Percentiles rank a stretch among this genome's conserved stretches.
phyloP scores from a whole-genome alignment of 371 early-diverging fungal genomes.

The Fennellomyces sp. region DNA sequence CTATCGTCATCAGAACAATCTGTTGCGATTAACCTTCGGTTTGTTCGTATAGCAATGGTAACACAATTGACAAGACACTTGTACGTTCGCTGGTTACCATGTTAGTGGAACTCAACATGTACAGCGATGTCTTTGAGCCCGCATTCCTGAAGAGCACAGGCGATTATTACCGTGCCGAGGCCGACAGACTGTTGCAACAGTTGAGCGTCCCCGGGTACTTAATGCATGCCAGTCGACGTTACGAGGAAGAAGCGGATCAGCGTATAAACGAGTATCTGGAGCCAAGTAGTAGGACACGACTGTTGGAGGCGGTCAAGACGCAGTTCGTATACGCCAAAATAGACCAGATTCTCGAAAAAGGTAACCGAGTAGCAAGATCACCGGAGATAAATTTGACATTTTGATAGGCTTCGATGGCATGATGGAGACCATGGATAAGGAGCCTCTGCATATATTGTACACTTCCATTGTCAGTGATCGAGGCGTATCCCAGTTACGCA shows the following conservation, averaged over 20 bases:
- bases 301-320: conserved; percentile 62
- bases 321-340: conserved; percentile 68
- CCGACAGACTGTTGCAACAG: conserved; percentile 46
- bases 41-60: conserved; percentile 47
- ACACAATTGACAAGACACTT: conserved; percentile 54
- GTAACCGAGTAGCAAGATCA: no score
- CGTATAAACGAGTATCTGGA: conserved; percentile 68
- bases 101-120: conserved; percentile 78
- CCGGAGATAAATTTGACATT: no score
- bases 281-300: conserved; percentile 62
- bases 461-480: conserved; percentile 20
- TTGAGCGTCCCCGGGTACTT: conserved; percentile 64
- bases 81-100: conserved; percentile 73
- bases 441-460: conserved; percentile 65
- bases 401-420: conserved; percentile 69
- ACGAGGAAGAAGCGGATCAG: conserved; percentile 65
- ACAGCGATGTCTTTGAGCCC: conserved; percentile 69
- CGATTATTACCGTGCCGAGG: conserved; percentile 71
- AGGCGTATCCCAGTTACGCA: conserved; percentile 13
- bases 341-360: conserved; percentile 64
- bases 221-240: conserved; percentile 62
- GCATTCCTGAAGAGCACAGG: conserved; percentile 66
- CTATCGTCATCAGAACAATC: no score
- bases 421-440: conserved; percentile 56
- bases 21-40: no score